These are phyloP conservation scores for Nematodospora valgi DNA, from an alignment of 805 yeast species.

Conservation along the genomic window DNA sequence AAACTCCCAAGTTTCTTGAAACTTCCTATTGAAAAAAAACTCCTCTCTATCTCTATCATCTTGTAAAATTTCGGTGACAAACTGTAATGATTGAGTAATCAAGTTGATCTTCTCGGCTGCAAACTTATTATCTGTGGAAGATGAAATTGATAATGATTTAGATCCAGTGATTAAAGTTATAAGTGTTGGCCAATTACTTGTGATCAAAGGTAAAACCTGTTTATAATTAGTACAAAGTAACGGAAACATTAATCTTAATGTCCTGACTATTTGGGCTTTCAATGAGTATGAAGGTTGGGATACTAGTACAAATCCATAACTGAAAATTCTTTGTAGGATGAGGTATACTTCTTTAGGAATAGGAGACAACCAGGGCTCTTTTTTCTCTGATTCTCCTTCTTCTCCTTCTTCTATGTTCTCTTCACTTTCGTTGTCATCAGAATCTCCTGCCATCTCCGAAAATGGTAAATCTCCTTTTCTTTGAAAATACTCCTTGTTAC, in stretches of 20 bases:
- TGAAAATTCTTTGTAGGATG: conserved; percentile 56
- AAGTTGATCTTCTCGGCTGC: conserved; percentile 15
- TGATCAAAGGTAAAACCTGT: conserved; percentile 28
- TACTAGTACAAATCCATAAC: conserved; percentile 65
- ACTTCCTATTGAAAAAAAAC: conserved; percentile 45
- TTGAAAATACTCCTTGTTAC: conserved; percentile 35
- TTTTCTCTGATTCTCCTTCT: conserved; percentile 13
- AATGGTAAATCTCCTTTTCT: conserved; percentile 36
- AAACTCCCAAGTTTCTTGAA: conserved; percentile 45
- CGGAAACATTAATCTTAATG: conserved; percentile 33
- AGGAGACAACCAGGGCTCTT: conserved; percentile 57
- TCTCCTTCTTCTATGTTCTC: conserved; percentile 14
- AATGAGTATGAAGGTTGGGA: conserved; percentile 64
- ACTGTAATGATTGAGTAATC: conserved; percentile 25
- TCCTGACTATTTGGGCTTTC: conserved; percentile 52
- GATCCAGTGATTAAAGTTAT: conserved; percentile 13
- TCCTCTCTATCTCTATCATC: conserved; percentile 38
- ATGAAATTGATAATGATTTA: conserved; percentile 9
- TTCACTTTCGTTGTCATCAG: conserved; percentile 26
- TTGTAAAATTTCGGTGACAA: conserved; percentile 23
- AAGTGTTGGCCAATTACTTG: conserved; percentile 32
- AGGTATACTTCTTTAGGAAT: conserved; percentile 60
- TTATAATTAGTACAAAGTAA: conserved; percentile 29
- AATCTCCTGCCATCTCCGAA: conserved; percentile 19
- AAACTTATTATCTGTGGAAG: conserved; percentile 5